phyloP scores from a whole-genome alignment of 176 grass and related monocot species.

The Otatea glauca region DNA sequence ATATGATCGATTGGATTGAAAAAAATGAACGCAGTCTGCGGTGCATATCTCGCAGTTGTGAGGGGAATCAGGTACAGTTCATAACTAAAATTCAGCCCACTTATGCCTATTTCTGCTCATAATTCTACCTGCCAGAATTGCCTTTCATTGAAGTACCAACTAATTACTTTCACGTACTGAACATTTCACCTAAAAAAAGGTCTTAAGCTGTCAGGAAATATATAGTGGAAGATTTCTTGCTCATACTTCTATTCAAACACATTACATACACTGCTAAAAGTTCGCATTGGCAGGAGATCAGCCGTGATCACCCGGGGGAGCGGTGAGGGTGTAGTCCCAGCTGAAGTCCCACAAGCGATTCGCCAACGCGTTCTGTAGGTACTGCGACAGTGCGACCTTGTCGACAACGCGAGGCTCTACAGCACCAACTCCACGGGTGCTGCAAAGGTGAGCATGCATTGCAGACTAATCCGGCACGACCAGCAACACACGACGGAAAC shows the following conservation, averaged over 20 bases:
- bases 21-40: slow-evolving; percentile 89
- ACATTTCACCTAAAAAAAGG: background rate
- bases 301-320: slow-evolving; percentile 83
- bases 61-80: slow-evolving; percentile 78
- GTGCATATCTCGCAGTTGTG: slow-evolving; percentile 78
- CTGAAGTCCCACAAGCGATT: slow-evolving; percentile 91
- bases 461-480: background rate
- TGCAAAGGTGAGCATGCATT: slow-evolving; percentile 61
- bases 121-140: background rate
- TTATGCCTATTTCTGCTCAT: background rate
- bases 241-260: background rate
- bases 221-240: background rate
- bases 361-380: slow-evolving; percentile 64
- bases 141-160: background rate
- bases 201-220: background rate
- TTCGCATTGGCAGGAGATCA: slow-evolving; percentile 88
- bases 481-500: background rate
- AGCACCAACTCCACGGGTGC: slow-evolving; percentile 69
- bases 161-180: background rate
- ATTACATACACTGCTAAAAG: background rate
- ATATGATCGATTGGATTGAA: too few species aligned
- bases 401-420: slow-evolving; percentile 80
- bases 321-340: slow-evolving; percentile 88
- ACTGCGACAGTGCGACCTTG: slow-evolving; percentile 77
- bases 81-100: background rate